Conservation (phyloP, 345 rosid species). For the Populus euphratica region DNA sequence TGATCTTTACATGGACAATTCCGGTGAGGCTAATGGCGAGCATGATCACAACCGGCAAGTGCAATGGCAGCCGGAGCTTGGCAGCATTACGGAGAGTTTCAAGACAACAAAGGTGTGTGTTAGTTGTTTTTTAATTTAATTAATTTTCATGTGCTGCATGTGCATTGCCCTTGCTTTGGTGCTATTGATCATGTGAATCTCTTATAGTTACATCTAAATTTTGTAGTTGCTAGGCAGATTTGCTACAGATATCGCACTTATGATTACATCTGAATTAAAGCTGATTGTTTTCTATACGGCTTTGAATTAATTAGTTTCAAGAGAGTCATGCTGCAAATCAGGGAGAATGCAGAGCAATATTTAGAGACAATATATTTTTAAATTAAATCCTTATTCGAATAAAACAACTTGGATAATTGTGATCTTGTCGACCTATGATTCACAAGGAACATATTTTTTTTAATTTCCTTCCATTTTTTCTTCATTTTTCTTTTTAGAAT, state of each 20-base stretch:
- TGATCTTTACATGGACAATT: constrained; percentile 44
- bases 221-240: too few relatives aligned
- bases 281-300: not conserved
- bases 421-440: too few relatives aligned
- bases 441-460: too few relatives aligned
- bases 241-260: too few relatives aligned
- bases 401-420: too few relatives aligned
- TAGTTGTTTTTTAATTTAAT: not conserved
- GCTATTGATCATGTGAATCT: too few relatives aligned
- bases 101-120: constrained; percentile 6
- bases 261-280: not conserved
- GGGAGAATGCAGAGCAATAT: too few relatives aligned
- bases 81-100: constrained; percentile 8
- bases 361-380: too few relatives aligned
- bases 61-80: constrained; percentile 22
- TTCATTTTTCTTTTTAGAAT: too few relatives aligned
- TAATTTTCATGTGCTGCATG: not conserved
- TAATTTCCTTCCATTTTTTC: too few relatives aligned
- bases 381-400: too few relatives aligned
- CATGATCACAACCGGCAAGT: not conserved
- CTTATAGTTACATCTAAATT: too few relatives aligned
- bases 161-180: not conserved
- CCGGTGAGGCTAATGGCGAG: not conserved
- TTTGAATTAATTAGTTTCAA: not conserved
- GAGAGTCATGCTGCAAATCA: not conserved